A percentile compares a stretch with the other conserved stretches of the same genome.
These are phyloP conservation scores for Syncephalastrum contaminatum DNA, from an alignment of 371 early-diverging fungal species.

Conservation along the genomic window DNA sequence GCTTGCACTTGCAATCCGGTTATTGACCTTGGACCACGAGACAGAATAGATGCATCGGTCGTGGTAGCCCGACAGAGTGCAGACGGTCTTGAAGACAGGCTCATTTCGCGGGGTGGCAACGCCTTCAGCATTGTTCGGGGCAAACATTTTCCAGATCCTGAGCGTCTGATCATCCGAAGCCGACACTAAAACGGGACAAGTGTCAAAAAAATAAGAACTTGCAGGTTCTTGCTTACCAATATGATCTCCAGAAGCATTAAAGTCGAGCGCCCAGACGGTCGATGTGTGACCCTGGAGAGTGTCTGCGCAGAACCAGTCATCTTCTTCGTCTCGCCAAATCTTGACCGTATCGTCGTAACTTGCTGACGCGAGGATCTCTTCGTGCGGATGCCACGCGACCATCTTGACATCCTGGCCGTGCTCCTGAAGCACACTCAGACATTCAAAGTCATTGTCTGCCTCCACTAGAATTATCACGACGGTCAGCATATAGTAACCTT, in stretches of 20 bases:
- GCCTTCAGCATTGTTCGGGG: constrained; percentile 45
- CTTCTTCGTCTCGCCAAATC: constrained; percentile 88
- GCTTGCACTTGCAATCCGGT: constrained; percentile 75
- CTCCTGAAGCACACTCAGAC: constrained; percentile 91
- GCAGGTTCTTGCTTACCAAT: constrained; percentile 41
- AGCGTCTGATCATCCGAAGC: constrained; percentile 88
- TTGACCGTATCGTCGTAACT: constrained; percentile 95
- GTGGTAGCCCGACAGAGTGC: constrained; percentile 68
- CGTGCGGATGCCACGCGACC: constrained; percentile 88
- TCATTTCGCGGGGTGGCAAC: constrained; percentile 50
- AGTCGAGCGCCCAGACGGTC: constrained; percentile 95
- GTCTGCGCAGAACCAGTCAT: constrained; percentile 94
- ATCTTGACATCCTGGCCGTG: constrained; percentile 97
- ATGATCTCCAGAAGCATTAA: constrained; percentile 73
- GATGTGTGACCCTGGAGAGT: constrained; percentile 84
- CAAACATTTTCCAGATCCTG: constrained; percentile 75
- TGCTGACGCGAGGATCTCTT: constrained; percentile 87
- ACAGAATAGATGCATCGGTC: constrained; percentile 87
- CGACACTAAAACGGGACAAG: constrained; percentile 54
- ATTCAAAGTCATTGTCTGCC: constrained; percentile 90
- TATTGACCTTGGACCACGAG: constrained; percentile 80
- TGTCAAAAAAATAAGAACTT: background rate
- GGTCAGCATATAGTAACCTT: background rate
- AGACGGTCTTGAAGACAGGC: constrained; percentile 68
- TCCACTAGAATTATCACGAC: constrained; percentile 32